Evolutionary conservation across 306 rosid species (phyloP), one percentile per base, ranked within the genome.

Genomic region (Fagus crenata): DNA sequence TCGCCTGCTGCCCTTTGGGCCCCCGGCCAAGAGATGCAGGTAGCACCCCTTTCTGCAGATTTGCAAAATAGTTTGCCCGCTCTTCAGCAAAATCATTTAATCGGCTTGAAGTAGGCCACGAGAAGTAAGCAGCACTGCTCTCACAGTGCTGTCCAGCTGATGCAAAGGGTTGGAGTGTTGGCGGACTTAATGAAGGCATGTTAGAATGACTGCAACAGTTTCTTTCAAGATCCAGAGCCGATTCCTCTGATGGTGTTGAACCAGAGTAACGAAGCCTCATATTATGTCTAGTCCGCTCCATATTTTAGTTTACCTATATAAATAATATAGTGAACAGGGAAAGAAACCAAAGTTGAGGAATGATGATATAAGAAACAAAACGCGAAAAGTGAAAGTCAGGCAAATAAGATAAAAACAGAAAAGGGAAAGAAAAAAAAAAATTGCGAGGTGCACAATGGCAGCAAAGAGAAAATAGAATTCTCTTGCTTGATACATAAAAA

Each of bases 101-200:
- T 40, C 98, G 97, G 77, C 97, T 94, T 36, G 93, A 88, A 53
- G 92, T 88, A 7, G 99, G 99, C 99, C 99, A 95, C 4, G 97
- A 95, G 85, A 95, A 95, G 86, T 95, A 92, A 65, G 99, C 97
- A 74, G 99, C 96, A 79, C 79, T 92, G 81, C 89, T 90, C 86
- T 92, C 99, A 67, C 96, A 86, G 77, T 92, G 99, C 84, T 95
- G 99, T 74, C 99, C 99, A 69, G 98, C 93, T 14, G 97, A 95
- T 41, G 96, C 98, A 84, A 85, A 92, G 39, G 98, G 97, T 79
- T 92, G 99, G 37, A 95, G 95, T 0, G 91, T 80, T 31, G 96
- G 97, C 6, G 96, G 91, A 78, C 97, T 95, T 61, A 90, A 78
- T 6, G 98, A 92, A 80, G 98, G 95, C 73, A 94, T 71, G 87